Base-by-base conservation (phyloP, 2,329 filamentous ascomycete species). In the Botrytis sinoallii region DNA sequence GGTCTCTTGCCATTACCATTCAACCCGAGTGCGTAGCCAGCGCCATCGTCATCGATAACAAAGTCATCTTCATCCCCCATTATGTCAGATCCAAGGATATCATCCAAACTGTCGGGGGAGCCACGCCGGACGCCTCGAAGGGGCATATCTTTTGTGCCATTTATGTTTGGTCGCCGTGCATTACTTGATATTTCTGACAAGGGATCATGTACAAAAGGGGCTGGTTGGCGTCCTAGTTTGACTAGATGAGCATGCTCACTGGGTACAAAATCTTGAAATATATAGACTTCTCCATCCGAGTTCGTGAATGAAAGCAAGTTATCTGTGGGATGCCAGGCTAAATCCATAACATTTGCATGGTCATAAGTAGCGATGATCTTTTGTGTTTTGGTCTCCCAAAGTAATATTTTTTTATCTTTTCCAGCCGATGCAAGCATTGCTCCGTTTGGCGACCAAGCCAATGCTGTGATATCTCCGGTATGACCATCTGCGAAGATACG, bases 371-470 rank as follows among this genome's bases (percentile, higher is more conserved):
- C 90, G 72, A 98, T 84, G 48, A 97, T 87, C 69, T 89, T 93
- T 82, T 98, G 95, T 1, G 93, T 93, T 82, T 92, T 94, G 2
- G 93, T 92, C 80, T 98, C 94, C 96, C 97, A 99, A 4, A 99
- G 85, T 40, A 92, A 81, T 6, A 97, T 84, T 80, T 90, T 93
- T 78, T 88, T 87, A 79, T 92, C 91, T 77, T 89, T 89, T 75
- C 85, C 89, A 25, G 91, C 90, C 29, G 89, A 90, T 16, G 91
- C 94, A 35, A 99, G 86, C 79, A 99, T 86, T 1, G 95, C 93
- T 57, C 96, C 96, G 80, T 99, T 99, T 2, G 94, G 94, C 22
- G 95, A 97, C 96, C 96, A 99, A 52, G 93, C 90, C 52, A 97
- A 84, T 3, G 95, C 92, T 0, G 94, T 97, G 74, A 99, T 91